Base-by-base conservation (phyloP, 805 yeast genomes). In the Lipomyces yamanashiensis region DNA sequence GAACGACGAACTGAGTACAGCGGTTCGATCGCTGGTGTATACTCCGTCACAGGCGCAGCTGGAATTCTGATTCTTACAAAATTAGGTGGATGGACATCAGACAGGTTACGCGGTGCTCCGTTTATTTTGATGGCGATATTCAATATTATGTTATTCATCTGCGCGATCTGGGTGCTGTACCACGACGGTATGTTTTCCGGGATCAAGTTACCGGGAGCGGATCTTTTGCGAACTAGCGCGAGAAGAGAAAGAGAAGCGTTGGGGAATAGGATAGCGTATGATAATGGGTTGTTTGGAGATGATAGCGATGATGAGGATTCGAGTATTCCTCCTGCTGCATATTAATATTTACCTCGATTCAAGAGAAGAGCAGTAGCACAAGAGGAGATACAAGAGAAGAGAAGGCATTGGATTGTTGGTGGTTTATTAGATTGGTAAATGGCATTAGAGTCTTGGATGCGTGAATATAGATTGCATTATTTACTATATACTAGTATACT, bases 11-110 rank as follows among this genome's bases (percentile, higher is more conserved):
- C 80, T 40, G 75, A 74, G 23, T 76, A 80, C 61, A 82, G 84
- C 54, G 92, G 92, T n/a, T 79, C 88, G 1, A 81, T 88, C 47
- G 82, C 87, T 55, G 93, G 93, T 7, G 83, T 86, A 12, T 86
- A 85, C 72, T 82, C 87, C n/a, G 80, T 88, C 59, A 77, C 82
- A 67, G 92, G 91, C 17, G 90, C 90, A 0, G 56, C 85, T 7
- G 93, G 93, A 1, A 86, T 87, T 34, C 75, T 88, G 61, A 58
- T 85, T 0, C 75, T 87, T 36, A 82, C 86, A 41, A 84, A 83
- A 70, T 41, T 86, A 9, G 92, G 92, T 6, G 92, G 92, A 3
- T 70, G 75, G 15, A 76, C 84, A 67, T 83, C 87, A 28, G 90
- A 87, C 71, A 52, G 19, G 15, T 57, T 67, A 43, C 74, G 81